Evolutionary conservation across 208 protist species (phyloP).

Genomic region (Spongospora subterranea): DNA sequence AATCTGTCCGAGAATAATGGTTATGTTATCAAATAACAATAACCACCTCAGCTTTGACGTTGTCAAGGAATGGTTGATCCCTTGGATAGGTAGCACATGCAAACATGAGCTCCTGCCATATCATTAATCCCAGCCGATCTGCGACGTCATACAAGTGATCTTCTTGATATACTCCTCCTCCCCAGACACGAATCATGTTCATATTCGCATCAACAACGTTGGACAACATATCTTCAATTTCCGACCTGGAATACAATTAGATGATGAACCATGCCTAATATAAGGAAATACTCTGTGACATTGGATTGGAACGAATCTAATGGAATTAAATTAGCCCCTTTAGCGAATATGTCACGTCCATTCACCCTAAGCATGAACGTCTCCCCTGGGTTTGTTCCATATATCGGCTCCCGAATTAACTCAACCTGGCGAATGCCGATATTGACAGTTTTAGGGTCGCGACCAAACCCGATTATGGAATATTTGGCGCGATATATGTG

Average conservation of each 20-base stretch:
- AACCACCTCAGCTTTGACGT: constrained; percentile 41
- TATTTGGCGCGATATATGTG: not conserved
- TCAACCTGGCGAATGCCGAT: constrained; percentile 55
- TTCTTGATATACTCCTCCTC: constrained; percentile 78
- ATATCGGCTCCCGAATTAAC: not conserved
- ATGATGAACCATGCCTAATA: not conserved
- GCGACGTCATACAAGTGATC: constrained; percentile 78
- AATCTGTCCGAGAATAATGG: too few species aligned
- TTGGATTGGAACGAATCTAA: constrained; percentile 68
- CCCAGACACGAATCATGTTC: constrained; percentile 81
- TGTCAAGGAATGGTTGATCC: not conserved
- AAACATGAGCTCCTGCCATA: constrained; percentile 84
- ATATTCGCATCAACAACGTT: constrained; percentile 67
- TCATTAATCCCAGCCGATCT: constrained; percentile 76
- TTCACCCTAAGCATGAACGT: constrained; percentile 75
- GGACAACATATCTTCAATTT: constrained; percentile 61
- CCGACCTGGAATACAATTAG: not conserved
- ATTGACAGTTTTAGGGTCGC: not conserved
- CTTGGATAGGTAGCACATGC: constrained; percentile 77
- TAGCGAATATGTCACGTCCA: constrained; percentile 71
- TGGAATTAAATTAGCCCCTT: constrained; percentile 78
- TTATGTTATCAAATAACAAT: constrained; percentile 60
- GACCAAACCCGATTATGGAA: not conserved
- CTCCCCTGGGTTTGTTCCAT: constrained; percentile 39
- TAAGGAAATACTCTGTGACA: constrained; percentile 55